Percentiles rank a stretch among this genome's conserved stretches.
These are phyloP conservation scores for Lentinula edodes DNA, from an alignment of 768 basidiomycete species.

Conservation along the genomic window DNA sequence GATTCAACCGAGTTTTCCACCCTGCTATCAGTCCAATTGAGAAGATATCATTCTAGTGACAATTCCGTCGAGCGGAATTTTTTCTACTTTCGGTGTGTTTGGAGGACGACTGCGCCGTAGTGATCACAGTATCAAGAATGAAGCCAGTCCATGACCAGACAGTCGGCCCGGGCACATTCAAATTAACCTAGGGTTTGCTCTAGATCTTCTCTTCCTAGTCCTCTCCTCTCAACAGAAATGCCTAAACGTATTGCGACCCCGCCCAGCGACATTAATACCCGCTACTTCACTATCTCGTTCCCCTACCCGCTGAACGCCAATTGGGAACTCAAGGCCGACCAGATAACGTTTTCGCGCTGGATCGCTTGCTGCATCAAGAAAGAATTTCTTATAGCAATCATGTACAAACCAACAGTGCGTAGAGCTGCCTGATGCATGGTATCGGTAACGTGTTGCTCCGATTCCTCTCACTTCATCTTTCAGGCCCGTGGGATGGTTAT, in stretches of 20 bases:
- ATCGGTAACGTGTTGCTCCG: background rate
- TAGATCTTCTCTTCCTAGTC: no score
- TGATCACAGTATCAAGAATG: no score
- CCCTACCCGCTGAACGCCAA: constrained; percentile 1
- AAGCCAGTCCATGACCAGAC: no score
- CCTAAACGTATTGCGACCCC: background rate
- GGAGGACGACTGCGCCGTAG: no score
- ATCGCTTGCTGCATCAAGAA: background rate
- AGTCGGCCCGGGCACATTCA: no score
- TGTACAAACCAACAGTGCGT: background rate
- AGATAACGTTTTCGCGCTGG: background rate
- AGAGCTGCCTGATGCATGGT: background rate
- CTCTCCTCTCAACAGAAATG: background rate
- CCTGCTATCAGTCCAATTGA: no score
- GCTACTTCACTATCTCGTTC: background rate
- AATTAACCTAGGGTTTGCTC: no score
- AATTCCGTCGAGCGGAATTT: no score
- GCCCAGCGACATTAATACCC: background rate
- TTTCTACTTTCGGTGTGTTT: no score
- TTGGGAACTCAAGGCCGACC: constrained; percentile 1
- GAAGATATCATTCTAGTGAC: no score
- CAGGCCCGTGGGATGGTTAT: constrained; percentile 4
- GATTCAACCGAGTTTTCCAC: no score
- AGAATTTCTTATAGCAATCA: background rate
- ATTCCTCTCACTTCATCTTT: no score